Base-by-base conservation (phyloP, 1,284 basidiomycete species). In the Sutorius eximius region DNA sequence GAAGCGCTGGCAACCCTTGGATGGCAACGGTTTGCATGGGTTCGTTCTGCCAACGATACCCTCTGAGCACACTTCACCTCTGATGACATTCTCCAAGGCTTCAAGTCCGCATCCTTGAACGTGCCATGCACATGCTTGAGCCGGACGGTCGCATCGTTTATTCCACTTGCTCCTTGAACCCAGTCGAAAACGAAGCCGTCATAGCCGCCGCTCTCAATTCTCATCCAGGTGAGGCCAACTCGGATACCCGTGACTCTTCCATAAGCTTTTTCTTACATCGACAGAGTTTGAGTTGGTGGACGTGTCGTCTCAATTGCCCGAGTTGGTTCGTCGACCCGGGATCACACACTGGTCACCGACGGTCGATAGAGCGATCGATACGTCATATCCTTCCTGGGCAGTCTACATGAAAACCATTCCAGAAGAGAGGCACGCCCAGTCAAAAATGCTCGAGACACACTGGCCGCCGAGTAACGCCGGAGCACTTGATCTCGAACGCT, bases 111-210 rank as follows among this genome's bases (percentile, higher is more conserved):
- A 98, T 99, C 61, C 81, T 99, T 18, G 80, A 90, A 60, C 88
- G 96, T 16, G 95, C 90, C 5, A 95, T 99, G 87, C 85, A 87
- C 57, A 82, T 98, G 75, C 82, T 99, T 43, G 87, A 89, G 61
- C 82, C 84, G 4, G 86, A 89, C 34, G 96, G 96, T 12, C 85
- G 93, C 36, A 88, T 99, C 55, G 95, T 98, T 27, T 99, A 99
- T 73, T 99, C 96, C 5, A 99, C 96, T 0, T 99, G 97, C 71
- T 98, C 95, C 1, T 79, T 99, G 64, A 99, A 99, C 73, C 97
- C 96, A 1, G 82, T 95, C 30, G 97, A 99, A 75, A 98, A 99
- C 71, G 97, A 99, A 73, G 93, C 97, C 9, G 96, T 99, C 56
- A 80, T 99, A 32, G 90, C 93, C 2, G 89, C 91, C 33, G 95